Conservation (phyloP, 1,284 basidiomycete genomes). For the Meripilus lineatus region DNA sequence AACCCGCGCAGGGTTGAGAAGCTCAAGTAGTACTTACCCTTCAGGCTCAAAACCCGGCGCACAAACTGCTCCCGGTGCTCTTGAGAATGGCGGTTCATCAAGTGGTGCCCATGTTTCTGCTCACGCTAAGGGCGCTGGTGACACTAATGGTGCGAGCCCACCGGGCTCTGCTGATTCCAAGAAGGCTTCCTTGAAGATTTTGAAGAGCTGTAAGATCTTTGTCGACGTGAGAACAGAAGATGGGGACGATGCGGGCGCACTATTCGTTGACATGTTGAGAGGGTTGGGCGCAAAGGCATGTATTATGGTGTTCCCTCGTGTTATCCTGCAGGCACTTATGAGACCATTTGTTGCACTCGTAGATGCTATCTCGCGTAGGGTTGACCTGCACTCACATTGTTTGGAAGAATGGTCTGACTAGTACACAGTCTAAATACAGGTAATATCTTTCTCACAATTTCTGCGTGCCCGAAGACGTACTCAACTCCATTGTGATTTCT, state of each 20-base stretch:
- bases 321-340: background rate
- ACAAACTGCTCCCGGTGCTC: constrained; percentile 16
- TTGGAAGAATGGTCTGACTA: constrained; percentile 81
- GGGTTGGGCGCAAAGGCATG: constrained; percentile 79
- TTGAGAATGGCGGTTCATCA: constrained; percentile 12
- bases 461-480: background rate
- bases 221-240: constrained; percentile 87
- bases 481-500: background rate
- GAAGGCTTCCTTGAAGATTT: constrained; percentile 32
- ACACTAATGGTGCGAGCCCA: constrained; percentile 7
- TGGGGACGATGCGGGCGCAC: constrained; percentile 78
- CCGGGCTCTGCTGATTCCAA: constrained; percentile 5
- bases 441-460: constrained; percentile 23
- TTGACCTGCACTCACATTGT: constrained; percentile 87
- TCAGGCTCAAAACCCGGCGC: constrained; percentile 19
- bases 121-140: constrained; percentile 13
- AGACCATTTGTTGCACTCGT: background rate
- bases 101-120: constrained; percentile 15
- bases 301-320: too few species aligned
- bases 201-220: constrained; percentile 80
- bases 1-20: too few species aligned
- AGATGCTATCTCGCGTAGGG: constrained; percentile 63
- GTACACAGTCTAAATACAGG: constrained; percentile 76
- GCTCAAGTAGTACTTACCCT: constrained; percentile 31
- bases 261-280: constrained; percentile 84